Percentiles rank a stretch among this genome's conserved stretches.
phyloP scores from a whole-genome alignment of 23 red algal genomes.

The Cyanidiococcus yangmingshanensis region DNA sequence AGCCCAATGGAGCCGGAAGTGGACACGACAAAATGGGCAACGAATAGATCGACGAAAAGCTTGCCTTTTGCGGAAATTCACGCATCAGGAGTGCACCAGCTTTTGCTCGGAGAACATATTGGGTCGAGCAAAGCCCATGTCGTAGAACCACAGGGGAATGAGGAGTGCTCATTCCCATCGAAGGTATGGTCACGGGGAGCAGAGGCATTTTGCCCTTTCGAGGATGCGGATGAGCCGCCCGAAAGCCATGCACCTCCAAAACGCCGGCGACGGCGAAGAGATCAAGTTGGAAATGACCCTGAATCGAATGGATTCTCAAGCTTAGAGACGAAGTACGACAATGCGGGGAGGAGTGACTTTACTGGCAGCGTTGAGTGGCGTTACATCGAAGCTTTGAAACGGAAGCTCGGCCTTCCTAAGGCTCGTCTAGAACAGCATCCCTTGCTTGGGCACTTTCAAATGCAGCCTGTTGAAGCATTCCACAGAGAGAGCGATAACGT shows the following conservation, averaged over 20 bases:
- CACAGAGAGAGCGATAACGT: too few species aligned
- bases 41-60: neutral
- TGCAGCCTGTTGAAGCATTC: neutral
- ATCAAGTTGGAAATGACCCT: neutral
- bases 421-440: constrained; percentile 15
- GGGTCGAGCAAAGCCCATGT: neutral
- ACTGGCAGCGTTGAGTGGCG: neutral
- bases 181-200: too few species aligned
- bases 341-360: neutral
- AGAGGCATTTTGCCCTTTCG: too few species aligned
- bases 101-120: neutral
- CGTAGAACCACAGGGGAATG: too few species aligned
- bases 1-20: neutral
- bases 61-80: neutral
- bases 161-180: too few species aligned
- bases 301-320: neutral
- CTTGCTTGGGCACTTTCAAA: neutral
- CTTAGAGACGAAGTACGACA: neutral
- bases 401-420: neutral
- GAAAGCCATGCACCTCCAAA: neutral
- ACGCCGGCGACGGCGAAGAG: neutral
- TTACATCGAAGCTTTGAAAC: neutral
- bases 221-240: neutral
- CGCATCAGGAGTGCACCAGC: neutral
- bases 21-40: neutral